Percentiles rank a stretch among this genome's conserved stretches.
Conservation (phyloP, 2,329 filamentous ascomycete genomes). For the Aspergillus texensis region DNA sequence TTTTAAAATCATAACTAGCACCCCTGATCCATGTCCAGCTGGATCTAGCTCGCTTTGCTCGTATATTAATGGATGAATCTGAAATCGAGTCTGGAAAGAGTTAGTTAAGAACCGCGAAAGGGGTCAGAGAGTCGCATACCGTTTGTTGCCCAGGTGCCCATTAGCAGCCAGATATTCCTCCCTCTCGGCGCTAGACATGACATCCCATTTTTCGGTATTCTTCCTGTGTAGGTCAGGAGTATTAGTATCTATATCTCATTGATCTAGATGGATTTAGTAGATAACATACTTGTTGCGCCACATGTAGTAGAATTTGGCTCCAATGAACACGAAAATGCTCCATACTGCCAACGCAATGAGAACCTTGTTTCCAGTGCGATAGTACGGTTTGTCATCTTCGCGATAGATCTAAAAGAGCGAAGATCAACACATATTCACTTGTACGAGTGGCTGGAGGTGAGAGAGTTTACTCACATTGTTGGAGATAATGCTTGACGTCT, state of each 20-base stretch:
- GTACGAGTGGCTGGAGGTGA: not conserved
- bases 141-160: constrained; percentile 46
- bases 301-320: constrained; percentile 44
- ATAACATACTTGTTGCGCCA: constrained; percentile 42
- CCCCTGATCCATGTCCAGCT: constrained; percentile 7
- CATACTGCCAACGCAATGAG: constrained; percentile 57
- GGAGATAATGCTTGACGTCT: constrained; percentile 44
- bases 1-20: not conserved
- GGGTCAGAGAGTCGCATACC: constrained; percentile 28
- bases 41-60: not conserved
- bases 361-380: constrained; percentile 60
- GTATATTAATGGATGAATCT: constrained; percentile 36
- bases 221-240: constrained; percentile 21
- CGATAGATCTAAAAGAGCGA: constrained; percentile 55
- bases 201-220: constrained; percentile 41
- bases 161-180: constrained; percentile 42
- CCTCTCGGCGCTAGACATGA: constrained; percentile 43
- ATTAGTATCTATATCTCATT: not conserved
- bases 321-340: constrained; percentile 54
- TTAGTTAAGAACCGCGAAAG: not conserved
- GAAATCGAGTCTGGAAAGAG: constrained; percentile 39
- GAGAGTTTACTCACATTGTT: constrained; percentile 36
- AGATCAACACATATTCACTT: not conserved
- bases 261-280: not conserved
- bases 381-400: constrained; percentile 58